phyloP scores from a whole-genome alignment of 495 filamentous ascomycete species.

The Sordaria brevicollis region DNA sequence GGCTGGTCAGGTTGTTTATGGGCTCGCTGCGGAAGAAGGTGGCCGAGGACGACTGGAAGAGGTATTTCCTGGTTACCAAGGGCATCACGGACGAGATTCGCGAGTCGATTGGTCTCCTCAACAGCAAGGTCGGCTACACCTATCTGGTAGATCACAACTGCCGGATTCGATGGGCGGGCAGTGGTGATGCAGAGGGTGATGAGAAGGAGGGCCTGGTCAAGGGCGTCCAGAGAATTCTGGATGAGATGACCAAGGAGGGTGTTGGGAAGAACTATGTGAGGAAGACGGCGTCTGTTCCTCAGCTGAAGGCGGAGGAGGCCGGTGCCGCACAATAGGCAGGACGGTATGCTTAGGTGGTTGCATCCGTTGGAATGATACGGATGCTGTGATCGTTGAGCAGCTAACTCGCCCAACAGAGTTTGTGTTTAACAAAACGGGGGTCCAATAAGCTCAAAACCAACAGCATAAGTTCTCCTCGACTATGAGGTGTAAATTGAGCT shows the following conservation, averaged over 20 bases:
- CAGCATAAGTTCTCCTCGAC: no score
- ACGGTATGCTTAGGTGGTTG: not conserved
- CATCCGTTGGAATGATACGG: not conserved
- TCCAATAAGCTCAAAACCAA: not conserved
- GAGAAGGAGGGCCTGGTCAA: slow-evolving; percentile 65
- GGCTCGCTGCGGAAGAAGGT: slow-evolving; percentile 46
- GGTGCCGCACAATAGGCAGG: not conserved
- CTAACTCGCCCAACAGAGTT: not conserved
- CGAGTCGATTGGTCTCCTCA: slow-evolving; percentile 70
- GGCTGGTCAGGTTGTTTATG: slow-evolving; percentile 62
- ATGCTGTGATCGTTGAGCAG: not conserved
- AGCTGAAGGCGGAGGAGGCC: not conserved
- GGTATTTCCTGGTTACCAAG: slow-evolving; percentile 74
- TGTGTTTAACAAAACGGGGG: not conserved
- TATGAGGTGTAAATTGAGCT: not conserved
- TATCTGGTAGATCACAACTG: slow-evolving; percentile 83
- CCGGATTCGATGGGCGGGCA: slow-evolving; percentile 90
- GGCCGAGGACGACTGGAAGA: slow-evolving; percentile 49
- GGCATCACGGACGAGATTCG: slow-evolving; percentile 66
- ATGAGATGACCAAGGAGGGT: slow-evolving; percentile 37
- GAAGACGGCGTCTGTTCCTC: not conserved
- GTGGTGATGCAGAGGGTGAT: slow-evolving; percentile 56
- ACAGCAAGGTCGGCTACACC: slow-evolving; percentile 85
- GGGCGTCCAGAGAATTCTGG: slow-evolving; percentile 56
- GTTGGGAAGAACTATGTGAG: slow-evolving; percentile 8